These are phyloP conservation scores for Nicotiana obtusifolia DNA, from an alignment of 257 asterid species.

Conservation along the genomic window DNA sequence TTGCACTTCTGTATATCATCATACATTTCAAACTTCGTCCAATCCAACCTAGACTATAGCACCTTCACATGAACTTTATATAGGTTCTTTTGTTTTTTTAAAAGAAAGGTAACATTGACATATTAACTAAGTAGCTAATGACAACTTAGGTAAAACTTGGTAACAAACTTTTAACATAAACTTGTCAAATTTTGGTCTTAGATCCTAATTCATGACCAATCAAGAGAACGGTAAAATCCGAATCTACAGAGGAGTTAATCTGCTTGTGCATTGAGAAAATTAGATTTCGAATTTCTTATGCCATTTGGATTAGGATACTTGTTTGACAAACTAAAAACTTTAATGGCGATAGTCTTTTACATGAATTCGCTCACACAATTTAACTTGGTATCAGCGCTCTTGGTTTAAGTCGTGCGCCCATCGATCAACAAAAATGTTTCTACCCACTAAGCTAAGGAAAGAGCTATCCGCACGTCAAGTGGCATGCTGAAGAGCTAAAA, in stretches of 20 bases:
- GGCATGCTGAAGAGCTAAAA: background rate
- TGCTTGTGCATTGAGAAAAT: background rate
- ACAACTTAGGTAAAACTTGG: background rate
- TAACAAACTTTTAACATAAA: background rate
- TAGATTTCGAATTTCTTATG: background rate
- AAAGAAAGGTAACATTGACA: too few relatives aligned
- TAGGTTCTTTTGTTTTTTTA: too few relatives aligned
- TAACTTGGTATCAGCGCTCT: background rate
- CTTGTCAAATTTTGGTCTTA: background rate
- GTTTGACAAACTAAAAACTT: background rate
- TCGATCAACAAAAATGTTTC: background rate
- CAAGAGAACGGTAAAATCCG: background rate
- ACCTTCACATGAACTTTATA: background rate
- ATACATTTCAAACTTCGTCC: background rate
- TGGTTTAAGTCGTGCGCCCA: background rate
- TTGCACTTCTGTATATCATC: background rate
- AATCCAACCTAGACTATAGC: background rate
- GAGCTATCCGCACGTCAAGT: background rate
- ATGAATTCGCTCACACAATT: background rate
- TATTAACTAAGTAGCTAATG: background rate
- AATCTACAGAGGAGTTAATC: background rate
- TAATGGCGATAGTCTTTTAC: background rate
- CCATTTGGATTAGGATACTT: background rate
- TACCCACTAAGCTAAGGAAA: background rate
- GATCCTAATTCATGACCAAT: background rate